A percentile compares a stretch with the other conserved stretches of the same genome.
These are phyloP conservation scores for Pseudohalonectria lignicola DNA, from an alignment of 2,329 filamentous ascomycete genomes.

Conservation along the genomic window DNA sequence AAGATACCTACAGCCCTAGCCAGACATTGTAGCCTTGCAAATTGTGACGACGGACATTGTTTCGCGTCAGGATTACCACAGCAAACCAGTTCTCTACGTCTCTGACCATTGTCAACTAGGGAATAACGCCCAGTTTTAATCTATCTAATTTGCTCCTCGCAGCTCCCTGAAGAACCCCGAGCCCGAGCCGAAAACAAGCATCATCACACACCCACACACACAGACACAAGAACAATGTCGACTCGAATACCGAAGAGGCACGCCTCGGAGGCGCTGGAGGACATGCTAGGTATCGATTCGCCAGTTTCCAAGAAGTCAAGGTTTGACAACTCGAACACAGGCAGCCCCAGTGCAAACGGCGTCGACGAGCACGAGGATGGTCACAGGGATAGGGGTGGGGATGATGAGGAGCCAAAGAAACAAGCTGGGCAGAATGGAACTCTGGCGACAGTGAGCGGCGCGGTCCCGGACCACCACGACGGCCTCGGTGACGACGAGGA, in stretches of 20 bases:
- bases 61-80: too few species aligned
- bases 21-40: too few species aligned
- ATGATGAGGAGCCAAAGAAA: constrained; percentile 7
- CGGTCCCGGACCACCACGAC: constrained; percentile 13
- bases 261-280: constrained; percentile 49
- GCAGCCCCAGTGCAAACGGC: not conserved
- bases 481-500: constrained; percentile 26
- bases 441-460: constrained; percentile 7
- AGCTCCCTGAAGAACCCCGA: too few species aligned
- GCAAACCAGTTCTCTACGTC: too few species aligned
- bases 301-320: constrained; percentile 50
- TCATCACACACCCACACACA: too few species aligned
- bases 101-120: too few species aligned
- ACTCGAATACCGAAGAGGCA: constrained; percentile 24
- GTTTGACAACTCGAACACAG: constrained; percentile 25
- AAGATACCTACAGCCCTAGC: too few species aligned
- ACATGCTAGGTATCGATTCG: constrained; percentile 40
- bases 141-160: too few species aligned
- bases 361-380: not conserved
- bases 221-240: too few species aligned
- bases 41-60: too few species aligned
- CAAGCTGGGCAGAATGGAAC: constrained; percentile 6
- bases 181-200: too few species aligned
- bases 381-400: constrained; percentile 7
- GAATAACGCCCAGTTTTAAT: too few species aligned